phyloP scores from a whole-genome alignment of 495 filamentous ascomycete species.

The Penicillium riverlandense region DNA sequence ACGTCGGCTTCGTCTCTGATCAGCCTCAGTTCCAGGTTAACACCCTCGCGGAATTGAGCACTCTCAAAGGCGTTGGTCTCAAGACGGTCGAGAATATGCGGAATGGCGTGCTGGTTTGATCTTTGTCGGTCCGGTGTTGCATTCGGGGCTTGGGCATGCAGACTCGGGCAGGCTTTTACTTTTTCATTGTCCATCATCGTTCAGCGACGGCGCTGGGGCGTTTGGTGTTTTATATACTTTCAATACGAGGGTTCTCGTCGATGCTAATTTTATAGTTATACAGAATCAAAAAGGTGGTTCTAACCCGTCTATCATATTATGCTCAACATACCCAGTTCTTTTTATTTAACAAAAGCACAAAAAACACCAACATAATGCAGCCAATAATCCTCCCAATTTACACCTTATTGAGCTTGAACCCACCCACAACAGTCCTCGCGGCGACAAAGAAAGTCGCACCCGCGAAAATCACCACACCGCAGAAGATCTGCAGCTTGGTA shows the following conservation, averaged over 20 bases:
- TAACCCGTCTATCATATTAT: too few species aligned
- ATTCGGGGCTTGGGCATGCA: slow-evolving; percentile 7
- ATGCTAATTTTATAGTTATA: not conserved
- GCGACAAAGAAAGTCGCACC: slow-evolving; percentile 44
- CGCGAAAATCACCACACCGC: slow-evolving; percentile 51
- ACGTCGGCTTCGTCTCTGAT: slow-evolving; percentile 10
- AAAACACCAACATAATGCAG: too few species aligned
- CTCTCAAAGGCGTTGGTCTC: slow-evolving; percentile 42
- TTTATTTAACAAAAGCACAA: too few species aligned
- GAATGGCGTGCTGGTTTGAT: slow-evolving; percentile 35
- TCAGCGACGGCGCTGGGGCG: slow-evolving; percentile 36
- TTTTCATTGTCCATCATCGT: slow-evolving; percentile 20
- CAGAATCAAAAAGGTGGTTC: not conserved
- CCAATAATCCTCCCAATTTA: slow-evolving; percentile 1
- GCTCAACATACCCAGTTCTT: too few species aligned
- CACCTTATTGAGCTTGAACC: slow-evolving; percentile 26
- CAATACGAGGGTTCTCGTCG: not conserved
- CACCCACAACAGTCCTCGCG: slow-evolving; percentile 28
- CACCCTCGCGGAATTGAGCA: slow-evolving; percentile 39
- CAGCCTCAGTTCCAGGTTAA: slow-evolving; percentile 28
- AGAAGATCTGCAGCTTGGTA: slow-evolving; percentile 57
- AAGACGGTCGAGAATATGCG: slow-evolving; percentile 51
- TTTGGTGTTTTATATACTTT: slow-evolving; percentile 2
- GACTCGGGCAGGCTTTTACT: slow-evolving; percentile 5
- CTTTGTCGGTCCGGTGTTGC: slow-evolving; percentile 4